These are phyloP conservation scores for Lactifluus pinguis DNA, from an alignment of 768 basidiomycete genomes.

Conservation along the genomic window DNA sequence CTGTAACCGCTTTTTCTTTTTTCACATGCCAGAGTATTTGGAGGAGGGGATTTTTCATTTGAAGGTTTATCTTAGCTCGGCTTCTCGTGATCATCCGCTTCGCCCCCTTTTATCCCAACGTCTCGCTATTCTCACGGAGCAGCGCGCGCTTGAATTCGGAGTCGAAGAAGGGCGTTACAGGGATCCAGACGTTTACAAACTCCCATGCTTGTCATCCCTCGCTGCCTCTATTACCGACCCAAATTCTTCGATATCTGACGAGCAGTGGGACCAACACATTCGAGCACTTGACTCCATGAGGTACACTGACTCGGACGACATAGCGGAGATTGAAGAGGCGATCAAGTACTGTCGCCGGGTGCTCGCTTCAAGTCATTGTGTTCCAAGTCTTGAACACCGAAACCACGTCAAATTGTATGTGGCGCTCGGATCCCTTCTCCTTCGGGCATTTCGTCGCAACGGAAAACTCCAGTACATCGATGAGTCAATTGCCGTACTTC, in stretches of 20 bases:
- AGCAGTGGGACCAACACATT: not conserved
- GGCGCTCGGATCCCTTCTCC: not conserved
- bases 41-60: not conserved
- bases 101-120: too few species aligned
- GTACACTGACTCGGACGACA: not conserved
- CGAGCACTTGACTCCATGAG: not conserved
- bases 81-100: not conserved
- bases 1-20: not conserved
- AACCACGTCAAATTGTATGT: not conserved
- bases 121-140: too few species aligned
- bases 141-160: too few species aligned
- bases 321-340: not conserved
- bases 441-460: not conserved
- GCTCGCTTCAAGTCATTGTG: not conserved
- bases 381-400: not conserved
- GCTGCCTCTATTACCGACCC: not conserved
- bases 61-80: not conserved
- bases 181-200: too few species aligned
- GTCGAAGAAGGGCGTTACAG: too few species aligned
- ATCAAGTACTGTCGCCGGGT: not conserved
- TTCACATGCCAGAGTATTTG: not conserved
- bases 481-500: not conserved
- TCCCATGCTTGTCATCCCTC: not conserved
- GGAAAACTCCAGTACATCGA: not conserved
- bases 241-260: not conserved